phyloP scores from a whole-genome alignment of 2,329 filamentous ascomycete genomes.

The Sporothrix luriei region DNA sequence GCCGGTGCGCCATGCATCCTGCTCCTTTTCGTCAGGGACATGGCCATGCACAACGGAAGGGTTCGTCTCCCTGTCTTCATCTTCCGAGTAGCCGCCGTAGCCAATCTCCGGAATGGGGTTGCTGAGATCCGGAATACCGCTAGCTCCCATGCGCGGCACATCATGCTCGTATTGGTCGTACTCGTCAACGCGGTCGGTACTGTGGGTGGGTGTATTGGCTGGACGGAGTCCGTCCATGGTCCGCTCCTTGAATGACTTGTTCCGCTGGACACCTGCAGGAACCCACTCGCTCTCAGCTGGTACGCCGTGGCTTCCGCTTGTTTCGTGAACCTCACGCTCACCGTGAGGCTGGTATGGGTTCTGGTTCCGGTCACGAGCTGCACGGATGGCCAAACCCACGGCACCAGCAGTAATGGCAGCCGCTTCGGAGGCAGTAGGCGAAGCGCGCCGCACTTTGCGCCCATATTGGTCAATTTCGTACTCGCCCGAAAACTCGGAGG shows the following conservation, averaged over 20 bases:
- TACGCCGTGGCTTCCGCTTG: slow-evolving; percentile 1
- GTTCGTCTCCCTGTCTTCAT: slow-evolving; percentile 71
- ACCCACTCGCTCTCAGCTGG: slow-evolving; percentile 43
- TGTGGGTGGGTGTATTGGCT: slow-evolving; percentile 60
- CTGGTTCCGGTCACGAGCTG: slow-evolving; percentile 51
- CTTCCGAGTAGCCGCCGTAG: slow-evolving; percentile 61
- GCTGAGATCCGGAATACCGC: slow-evolving; percentile 67
- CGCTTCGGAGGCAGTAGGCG: slow-evolving; percentile 59
- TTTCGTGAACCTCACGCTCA: slow-evolving; percentile 35
- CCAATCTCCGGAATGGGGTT: slow-evolving; percentile 79
- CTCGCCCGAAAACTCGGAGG: slow-evolving; percentile 52
- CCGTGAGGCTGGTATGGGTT: slow-evolving; percentile 41
- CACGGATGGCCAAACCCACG: slow-evolving; percentile 56
- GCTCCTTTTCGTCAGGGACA: slow-evolving; percentile 55
- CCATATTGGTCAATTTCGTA: slow-evolving; percentile 63
- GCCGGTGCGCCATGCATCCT: slow-evolving; percentile 40
- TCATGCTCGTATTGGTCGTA: slow-evolving; percentile 51
- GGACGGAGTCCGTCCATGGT: slow-evolving; percentile 58
- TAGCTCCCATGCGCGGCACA: slow-evolving; percentile 63
- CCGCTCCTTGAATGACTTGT: slow-evolving; percentile 68
- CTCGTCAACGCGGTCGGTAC: slow-evolving; percentile 60
- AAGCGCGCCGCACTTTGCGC: slow-evolving; percentile 56
- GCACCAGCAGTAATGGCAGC: slow-evolving; percentile 59
- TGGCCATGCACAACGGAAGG: slow-evolving; percentile 76
- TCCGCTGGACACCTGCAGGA: slow-evolving; percentile 58